Percentiles rank a stretch among this genome's conserved stretches.
Evolutionary conservation across 345 rosid genomes (phyloP).

Genomic region (Populus alba): DNA sequence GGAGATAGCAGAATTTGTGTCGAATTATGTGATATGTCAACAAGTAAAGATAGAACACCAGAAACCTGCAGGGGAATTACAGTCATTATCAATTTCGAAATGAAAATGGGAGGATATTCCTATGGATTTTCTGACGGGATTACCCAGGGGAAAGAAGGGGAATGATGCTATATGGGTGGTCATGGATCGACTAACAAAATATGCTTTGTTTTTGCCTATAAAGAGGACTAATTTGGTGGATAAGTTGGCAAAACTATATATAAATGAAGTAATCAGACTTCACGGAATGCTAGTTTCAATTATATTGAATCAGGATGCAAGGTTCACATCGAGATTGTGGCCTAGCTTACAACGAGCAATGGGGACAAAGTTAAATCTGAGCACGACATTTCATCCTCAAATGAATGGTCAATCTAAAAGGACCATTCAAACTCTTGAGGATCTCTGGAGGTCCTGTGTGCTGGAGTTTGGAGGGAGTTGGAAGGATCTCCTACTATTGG

Average conservation of each 20-base stretch:
- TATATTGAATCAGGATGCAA: not conserved
- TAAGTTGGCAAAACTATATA: not conserved
- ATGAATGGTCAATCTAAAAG: too few species aligned
- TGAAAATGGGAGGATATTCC: not conserved
- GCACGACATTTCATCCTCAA: not conserved
- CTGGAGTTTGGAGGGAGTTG: too few species aligned
- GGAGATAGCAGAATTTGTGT: not conserved
- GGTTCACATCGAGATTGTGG: not conserved
- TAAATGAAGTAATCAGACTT: not conserved
- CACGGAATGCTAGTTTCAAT: not conserved
- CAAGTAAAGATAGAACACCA: not conserved
- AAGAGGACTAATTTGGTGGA: accelerated
- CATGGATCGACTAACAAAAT: not conserved
- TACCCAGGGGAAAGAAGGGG: not conserved
- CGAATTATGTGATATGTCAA: not conserved
- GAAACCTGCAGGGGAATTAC: accelerated
- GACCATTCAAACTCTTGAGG: not conserved
- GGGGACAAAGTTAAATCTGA: not conserved
- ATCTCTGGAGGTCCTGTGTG: too few species aligned
- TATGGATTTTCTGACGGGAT: not conserved
- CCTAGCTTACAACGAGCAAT: not conserved
- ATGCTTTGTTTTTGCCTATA: not conserved
- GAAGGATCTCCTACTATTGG: too few species aligned
- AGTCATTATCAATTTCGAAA: not conserved
- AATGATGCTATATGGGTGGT: too few species aligned